phyloP scores from a whole-genome alignment of 495 filamentous ascomycete genomes.

The Neurospora discreta region DNA sequence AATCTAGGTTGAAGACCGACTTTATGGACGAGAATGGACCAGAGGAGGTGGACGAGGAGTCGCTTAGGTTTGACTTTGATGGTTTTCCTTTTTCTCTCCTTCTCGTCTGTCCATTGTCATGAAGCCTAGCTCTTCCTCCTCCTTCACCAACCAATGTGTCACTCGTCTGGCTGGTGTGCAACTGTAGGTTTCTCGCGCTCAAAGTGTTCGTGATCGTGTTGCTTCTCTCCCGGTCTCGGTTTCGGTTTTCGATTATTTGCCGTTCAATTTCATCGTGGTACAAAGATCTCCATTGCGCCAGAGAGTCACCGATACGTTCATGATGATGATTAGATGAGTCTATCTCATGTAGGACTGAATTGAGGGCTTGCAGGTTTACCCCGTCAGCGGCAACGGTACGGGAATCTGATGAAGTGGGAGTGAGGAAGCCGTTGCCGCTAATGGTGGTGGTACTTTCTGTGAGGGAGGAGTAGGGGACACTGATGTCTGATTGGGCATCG shows the following conservation, averaged over 20 bases:
- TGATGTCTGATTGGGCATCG: background rate
- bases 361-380: background rate
- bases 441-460: background rate
- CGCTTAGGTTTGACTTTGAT: background rate
- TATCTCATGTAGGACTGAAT: background rate
- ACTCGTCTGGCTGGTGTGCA: background rate
- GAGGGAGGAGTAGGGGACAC: background rate
- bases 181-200: background rate
- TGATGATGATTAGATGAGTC: background rate
- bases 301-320: background rate
- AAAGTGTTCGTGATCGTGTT: background rate
- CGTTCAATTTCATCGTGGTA: background rate
- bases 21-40: background rate
- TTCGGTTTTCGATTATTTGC: background rate
- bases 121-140: background rate
- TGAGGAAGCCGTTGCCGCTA: background rate
- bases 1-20: background rate
- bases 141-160: background rate
- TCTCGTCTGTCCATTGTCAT: background rate
- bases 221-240: background rate
- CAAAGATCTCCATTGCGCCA: background rate
- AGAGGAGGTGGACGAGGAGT: background rate
- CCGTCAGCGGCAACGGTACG: background rate
- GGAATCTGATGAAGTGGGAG: background rate
- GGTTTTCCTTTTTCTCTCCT: background rate